phyloP scores from a whole-genome alignment of 768 basidiomycete species.

The Ramaria rubella region DNA sequence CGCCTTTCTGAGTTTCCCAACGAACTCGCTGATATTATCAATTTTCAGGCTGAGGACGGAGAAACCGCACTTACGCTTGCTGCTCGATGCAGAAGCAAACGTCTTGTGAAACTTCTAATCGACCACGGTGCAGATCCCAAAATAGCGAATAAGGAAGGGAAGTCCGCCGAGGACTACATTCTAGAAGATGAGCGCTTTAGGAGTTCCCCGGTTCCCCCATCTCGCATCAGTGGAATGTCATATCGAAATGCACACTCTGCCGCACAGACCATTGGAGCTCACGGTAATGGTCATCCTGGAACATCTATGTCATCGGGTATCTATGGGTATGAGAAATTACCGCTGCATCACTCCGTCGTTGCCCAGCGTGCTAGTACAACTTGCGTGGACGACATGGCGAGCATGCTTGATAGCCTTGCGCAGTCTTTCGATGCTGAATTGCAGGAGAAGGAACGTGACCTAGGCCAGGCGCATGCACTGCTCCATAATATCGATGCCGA shows the following conservation, averaged over 20 bases:
- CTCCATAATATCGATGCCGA: conserved; percentile 84
- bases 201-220: conserved; percentile 76
- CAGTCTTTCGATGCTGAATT: conserved; percentile 89
- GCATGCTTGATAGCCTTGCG: conserved; percentile 83
- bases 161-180: conserved; percentile 97
- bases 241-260: conserved; percentile 66
- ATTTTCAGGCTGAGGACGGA: conserved; percentile 98
- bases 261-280: conserved; percentile 41
- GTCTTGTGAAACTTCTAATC: conserved; percentile 89
- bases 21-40: conserved; percentile 95
- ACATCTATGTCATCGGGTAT: not conserved
- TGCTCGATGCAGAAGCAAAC: conserved; percentile 90
- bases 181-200: conserved; percentile 97
- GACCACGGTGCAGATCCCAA: conserved; percentile 97
- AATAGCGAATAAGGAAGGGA: conserved; percentile 88
- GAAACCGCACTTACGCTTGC: conserved; percentile 97
- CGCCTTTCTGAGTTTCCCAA: conserved; percentile 89
- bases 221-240: conserved; percentile 60
- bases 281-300: conserved; percentile 34
- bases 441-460: conserved; percentile 85
- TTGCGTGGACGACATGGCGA: conserved; percentile 77
- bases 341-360: conserved; percentile 77
- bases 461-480: conserved; percentile 81
- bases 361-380: conserved; percentile 83
- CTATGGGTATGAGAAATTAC: conserved; percentile 43